Conservation (phyloP, 2,329 filamentous ascomycete genomes). For the Lecanicillium sp. region DNA sequence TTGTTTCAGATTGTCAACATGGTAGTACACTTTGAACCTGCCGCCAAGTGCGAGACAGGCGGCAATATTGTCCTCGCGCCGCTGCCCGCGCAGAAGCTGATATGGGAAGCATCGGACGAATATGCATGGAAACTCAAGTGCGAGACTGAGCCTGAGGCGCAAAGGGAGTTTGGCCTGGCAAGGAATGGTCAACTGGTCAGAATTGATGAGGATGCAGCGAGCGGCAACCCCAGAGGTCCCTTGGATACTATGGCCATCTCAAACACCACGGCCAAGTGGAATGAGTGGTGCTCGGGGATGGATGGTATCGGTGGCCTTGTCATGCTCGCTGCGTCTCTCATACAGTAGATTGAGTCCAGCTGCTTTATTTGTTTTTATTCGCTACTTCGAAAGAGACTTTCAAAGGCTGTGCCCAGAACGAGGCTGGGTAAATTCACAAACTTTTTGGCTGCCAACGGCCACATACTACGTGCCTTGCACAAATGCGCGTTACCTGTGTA, state of each 20-base stretch:
- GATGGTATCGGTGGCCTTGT: constrained; percentile 4
- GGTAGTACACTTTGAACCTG: constrained; percentile 2
- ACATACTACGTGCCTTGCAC: too few species aligned
- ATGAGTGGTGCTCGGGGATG: constrained; percentile 5
- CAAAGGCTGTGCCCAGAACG: too few species aligned
- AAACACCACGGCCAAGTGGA: constrained; percentile 1
- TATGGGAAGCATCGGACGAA: constrained; percentile 2
- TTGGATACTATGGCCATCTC: too few species aligned
- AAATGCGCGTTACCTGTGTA: too few species aligned
- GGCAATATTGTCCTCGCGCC: constrained; percentile 1
- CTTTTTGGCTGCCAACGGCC: too few species aligned
- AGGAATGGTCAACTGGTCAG: constrained; percentile 1
- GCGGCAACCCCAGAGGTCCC: not conserved
- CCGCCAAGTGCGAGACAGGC: not conserved
- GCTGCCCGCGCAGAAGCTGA: not conserved
- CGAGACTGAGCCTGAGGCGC: not conserved
- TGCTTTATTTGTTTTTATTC: too few species aligned
- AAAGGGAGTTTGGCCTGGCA: not conserved
- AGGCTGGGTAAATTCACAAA: too few species aligned
- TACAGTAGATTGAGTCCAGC: not conserved
- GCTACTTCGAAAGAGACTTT: too few species aligned
- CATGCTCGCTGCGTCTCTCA: constrained; percentile 3
- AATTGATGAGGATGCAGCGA: not conserved
- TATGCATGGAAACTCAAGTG: not conserved
- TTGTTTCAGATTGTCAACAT: constrained; percentile 5